Evolutionary conservation across 306 rosid genomes (phyloP).

Genomic region (Bauhinia variegata): DNA sequence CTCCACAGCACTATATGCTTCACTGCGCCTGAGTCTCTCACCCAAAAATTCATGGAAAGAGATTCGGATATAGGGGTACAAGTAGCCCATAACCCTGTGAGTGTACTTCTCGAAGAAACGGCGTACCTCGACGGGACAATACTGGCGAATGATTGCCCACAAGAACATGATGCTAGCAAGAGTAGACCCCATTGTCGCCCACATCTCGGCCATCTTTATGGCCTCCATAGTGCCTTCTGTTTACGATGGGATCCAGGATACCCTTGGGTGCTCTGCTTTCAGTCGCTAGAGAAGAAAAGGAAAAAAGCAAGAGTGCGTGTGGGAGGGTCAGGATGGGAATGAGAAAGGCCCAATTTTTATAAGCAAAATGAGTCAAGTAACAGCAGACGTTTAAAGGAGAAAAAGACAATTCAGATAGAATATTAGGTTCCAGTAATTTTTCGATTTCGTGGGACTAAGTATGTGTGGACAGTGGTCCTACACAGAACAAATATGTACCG

Average conservation of each 20-base stretch:
- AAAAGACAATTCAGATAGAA: slow-evolving; percentile 36
- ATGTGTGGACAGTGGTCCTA: slow-evolving; percentile 44
- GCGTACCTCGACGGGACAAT: slow-evolving; percentile 69
- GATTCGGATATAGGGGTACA: slow-evolving; percentile 69
- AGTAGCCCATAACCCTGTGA: slow-evolving; percentile 50
- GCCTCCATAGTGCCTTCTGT: slow-evolving; percentile 33
- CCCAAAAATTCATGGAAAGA: slow-evolving; percentile 81
- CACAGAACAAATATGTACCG: slow-evolving; percentile 21
- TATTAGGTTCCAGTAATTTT: slow-evolving; percentile 40
- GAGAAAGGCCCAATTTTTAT: slow-evolving; percentile 27
- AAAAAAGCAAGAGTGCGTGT: slow-evolving; percentile 5
- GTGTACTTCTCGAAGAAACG: slow-evolving; percentile 57
- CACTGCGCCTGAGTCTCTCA: slow-evolving; percentile 78
- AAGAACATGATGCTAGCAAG: slow-evolving; percentile 82
- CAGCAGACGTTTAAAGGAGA: not conserved
- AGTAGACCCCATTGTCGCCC: slow-evolving; percentile 79
- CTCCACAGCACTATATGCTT: slow-evolving; percentile 73
- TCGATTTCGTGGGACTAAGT: slow-evolving; percentile 56
- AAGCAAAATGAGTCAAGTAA: slow-evolving; percentile 54
- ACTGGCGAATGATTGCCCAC: slow-evolving; percentile 85
- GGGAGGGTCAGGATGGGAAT: no score
- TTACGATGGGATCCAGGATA: no score
- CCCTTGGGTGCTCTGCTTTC: not conserved
- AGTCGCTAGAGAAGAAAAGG: not conserved
- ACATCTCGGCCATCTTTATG: slow-evolving; percentile 63